These are phyloP conservation scores for Talaromyces amestolkiae DNA, from an alignment of 2,329 filamentous ascomycete species.

Conservation along the genomic window DNA sequence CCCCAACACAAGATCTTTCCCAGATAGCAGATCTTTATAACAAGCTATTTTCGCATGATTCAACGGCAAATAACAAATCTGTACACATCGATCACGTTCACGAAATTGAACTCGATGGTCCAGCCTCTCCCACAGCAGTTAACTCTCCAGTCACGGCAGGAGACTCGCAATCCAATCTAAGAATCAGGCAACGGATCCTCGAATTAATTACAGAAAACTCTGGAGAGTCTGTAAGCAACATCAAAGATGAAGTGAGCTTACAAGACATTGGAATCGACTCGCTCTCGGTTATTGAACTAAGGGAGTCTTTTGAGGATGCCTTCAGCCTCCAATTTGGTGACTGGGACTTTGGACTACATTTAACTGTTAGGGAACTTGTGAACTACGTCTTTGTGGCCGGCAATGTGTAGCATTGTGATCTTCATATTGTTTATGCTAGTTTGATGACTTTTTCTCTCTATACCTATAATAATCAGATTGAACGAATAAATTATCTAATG, in stretches of 20 bases:
- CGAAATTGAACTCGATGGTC: slow-evolving; percentile 4
- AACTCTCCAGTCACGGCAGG: background rate
- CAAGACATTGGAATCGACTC: slow-evolving; percentile 18
- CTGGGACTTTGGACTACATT: slow-evolving; percentile 15
- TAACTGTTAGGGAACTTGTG: slow-evolving; percentile 11
- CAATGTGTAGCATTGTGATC: background rate
- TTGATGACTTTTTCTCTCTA: background rate
- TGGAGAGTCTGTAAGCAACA: slow-evolving; percentile 1
- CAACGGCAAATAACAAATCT: background rate
- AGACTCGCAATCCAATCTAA: slow-evolving; percentile 8
- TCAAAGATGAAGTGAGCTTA: slow-evolving; percentile 6
- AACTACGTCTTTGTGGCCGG: background rate
- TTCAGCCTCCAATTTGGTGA: slow-evolving; percentile 13
- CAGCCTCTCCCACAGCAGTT: background rate
- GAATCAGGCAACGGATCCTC: slow-evolving; percentile 14
- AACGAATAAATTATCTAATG: background rate
- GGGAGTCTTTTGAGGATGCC: slow-evolving; percentile 13
- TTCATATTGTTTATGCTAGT: background rate
- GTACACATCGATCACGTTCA: slow-evolving; percentile 2
- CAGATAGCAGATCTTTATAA: slow-evolving; percentile 10
- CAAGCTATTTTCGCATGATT: background rate
- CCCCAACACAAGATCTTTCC: background rate
- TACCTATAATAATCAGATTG: slow-evolving; percentile 1
- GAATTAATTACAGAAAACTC: slow-evolving; percentile 17
- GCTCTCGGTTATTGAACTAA: slow-evolving; percentile 10